phyloP scores from a whole-genome alignment of 1,139 yeast species.

The Magnusiomyces paraingens region DNA sequence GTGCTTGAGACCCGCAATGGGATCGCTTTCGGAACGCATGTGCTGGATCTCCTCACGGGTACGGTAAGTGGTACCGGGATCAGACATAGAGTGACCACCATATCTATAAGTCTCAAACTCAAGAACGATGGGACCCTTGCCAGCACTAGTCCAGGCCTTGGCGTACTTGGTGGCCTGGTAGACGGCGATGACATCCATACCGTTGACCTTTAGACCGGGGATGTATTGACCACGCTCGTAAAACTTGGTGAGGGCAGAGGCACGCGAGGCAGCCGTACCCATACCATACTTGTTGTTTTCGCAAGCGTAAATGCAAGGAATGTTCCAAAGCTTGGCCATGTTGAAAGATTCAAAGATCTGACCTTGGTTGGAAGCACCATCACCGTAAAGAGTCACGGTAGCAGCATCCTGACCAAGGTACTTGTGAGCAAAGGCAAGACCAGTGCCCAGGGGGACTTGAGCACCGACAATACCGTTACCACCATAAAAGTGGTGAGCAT shows the following conservation, averaged over 20 bases:
- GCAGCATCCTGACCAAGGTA: constrained; percentile 72
- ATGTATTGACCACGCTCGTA: constrained; percentile 99
- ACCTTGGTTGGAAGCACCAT: constrained; percentile 99
- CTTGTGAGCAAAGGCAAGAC: constrained; percentile 95
- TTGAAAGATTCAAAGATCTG: constrained; percentile 96
- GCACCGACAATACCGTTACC: constrained; percentile 99
- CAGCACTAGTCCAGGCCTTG: constrained; percentile 88
- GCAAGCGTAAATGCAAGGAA: constrained; percentile 91
- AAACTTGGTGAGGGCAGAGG: constrained; percentile 94
- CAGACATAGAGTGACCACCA: constrained; percentile 99
- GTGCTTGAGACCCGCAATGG: constrained; percentile 92
- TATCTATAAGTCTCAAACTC: constrained; percentile 98
- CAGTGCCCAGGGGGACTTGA: constrained; percentile 97
- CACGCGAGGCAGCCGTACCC: constrained; percentile 97
- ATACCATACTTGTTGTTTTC: constrained; percentile 99
- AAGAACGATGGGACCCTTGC: constrained; percentile 92
- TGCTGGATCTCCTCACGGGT: constrained; percentile 99
- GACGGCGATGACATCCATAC: constrained; percentile 95
- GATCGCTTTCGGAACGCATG: constrained; percentile 98
- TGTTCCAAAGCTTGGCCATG: constrained; percentile 98
- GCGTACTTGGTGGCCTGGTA: constrained; percentile 96
- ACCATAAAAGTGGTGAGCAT: constrained; percentile 90
- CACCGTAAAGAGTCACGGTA: constrained; percentile 89
- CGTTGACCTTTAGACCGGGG: constrained; percentile 96
- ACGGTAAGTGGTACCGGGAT: constrained; percentile 99